These are phyloP conservation scores for Neofusicoccum sp. DNA, from an alignment of 2,329 filamentous ascomycete species.

Conservation along the genomic window DNA sequence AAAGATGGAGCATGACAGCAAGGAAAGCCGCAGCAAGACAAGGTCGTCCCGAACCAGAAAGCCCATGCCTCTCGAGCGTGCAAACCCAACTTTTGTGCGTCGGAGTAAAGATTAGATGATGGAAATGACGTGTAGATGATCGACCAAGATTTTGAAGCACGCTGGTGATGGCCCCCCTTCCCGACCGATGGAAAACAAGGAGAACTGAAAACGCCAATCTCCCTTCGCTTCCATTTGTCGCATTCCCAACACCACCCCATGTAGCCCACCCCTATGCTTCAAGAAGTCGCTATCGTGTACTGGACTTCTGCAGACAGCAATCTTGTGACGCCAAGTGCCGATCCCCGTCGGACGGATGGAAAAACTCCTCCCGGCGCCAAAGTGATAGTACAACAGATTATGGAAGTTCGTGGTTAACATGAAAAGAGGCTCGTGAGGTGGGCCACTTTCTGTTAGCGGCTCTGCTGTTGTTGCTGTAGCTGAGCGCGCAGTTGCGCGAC, in stretches of 20 bases:
- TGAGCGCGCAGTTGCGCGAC: slow-evolving; percentile 28
- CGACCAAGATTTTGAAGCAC: not conserved
- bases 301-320: slow-evolving; percentile 23
- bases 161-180: too few relatives aligned
- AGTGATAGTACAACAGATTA: slow-evolving; percentile 21
- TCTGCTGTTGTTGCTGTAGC: slow-evolving; percentile 15
- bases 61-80: slow-evolving; percentile 7
- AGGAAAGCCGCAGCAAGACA: slow-evolving; percentile 9
- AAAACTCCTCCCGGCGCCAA: slow-evolving; percentile 18
- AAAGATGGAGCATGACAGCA: not conserved
- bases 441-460: slow-evolving; percentile 7
- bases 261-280: not conserved
- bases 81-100: slow-evolving; percentile 13
- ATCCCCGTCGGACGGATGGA: slow-evolving; percentile 16
- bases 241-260: slow-evolving; percentile 10
- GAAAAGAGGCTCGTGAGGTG: slow-evolving; percentile 8
- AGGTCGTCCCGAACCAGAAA: slow-evolving; percentile 1
- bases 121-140: not conserved
- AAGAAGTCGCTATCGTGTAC: slow-evolving; percentile 30
- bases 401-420: slow-evolving; percentile 17
- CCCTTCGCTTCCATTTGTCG: not conserved
- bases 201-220: slow-evolving; percentile 2
- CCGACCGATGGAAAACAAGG: too few relatives aligned
- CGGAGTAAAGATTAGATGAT: slow-evolving; percentile 2
- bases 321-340: slow-evolving; percentile 17